These are phyloP conservation scores for Chaetothyriales sp. DNA, from an alignment of 2,329 filamentous ascomycete species.

Conservation along the genomic window DNA sequence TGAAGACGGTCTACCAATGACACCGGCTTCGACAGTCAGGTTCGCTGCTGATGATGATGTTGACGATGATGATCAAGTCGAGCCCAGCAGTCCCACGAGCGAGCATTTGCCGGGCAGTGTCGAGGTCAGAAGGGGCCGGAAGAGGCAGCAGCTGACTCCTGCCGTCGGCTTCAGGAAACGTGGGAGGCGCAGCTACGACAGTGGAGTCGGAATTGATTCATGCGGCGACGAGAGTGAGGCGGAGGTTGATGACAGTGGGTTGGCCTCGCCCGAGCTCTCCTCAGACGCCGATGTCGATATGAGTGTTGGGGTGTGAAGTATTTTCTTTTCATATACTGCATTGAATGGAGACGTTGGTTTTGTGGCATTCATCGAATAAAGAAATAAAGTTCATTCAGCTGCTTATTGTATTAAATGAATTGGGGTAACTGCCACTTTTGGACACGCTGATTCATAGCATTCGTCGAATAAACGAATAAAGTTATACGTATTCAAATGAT, in stretches of 20 bases:
- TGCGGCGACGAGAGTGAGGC: constrained; percentile 15
- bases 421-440: too few species aligned
- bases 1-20: constrained; percentile 28
- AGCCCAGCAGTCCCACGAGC: background rate
- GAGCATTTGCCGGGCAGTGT: constrained; percentile 12
- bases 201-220: constrained; percentile 26
- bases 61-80: background rate
- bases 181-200: constrained; percentile 22
- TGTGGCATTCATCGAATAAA: too few species aligned
- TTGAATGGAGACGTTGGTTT: background rate
- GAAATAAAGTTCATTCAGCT: too few species aligned
- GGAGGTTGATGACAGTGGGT: constrained; percentile 18
- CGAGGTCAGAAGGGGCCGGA: constrained; percentile 12
- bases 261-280: constrained; percentile 15
- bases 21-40: constrained; percentile 28
- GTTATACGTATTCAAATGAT: too few species aligned
- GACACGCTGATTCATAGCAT: too few species aligned
- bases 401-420: too few species aligned
- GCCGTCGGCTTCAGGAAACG: constrained; percentile 7
- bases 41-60: constrained; percentile 20
- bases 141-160: constrained; percentile 3
- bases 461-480: too few species aligned
- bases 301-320: background rate
- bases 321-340: background rate
- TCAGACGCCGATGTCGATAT: constrained; percentile 10